These are phyloP conservation scores for Globisporangium canariense DNA, from an alignment of 352 stramenopile genomes.

Conservation along the genomic window DNA sequence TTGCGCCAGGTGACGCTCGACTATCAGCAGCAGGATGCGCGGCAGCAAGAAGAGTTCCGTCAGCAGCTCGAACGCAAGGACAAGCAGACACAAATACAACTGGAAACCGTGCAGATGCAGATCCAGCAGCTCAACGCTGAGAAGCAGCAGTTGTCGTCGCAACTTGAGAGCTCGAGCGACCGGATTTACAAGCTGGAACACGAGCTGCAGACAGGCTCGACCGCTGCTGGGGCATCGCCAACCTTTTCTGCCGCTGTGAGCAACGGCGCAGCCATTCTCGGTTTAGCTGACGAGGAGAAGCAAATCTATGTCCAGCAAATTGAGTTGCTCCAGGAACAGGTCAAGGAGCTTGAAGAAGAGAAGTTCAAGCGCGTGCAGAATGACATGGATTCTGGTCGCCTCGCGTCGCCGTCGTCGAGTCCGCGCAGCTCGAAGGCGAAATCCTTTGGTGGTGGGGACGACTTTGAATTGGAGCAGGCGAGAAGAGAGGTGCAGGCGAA, in stretches of 20 bases:
- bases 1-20: constrained; percentile 29
- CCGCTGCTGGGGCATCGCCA: background rate
- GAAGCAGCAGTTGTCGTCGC: constrained; percentile 23
- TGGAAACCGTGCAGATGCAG: constrained; percentile 31
- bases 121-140: constrained; percentile 23
- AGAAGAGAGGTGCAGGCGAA: constrained; percentile 24
- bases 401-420: constrained; percentile 24
- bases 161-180: constrained; percentile 28
- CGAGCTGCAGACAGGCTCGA: constrained; percentile 14
- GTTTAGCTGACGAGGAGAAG: constrained; percentile 46
- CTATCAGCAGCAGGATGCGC: constrained; percentile 27
- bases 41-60: constrained; percentile 30
- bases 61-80: constrained; percentile 33
- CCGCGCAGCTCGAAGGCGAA: constrained; percentile 15
- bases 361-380: constrained; percentile 49
- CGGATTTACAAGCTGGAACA: constrained; percentile 35
- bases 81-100: constrained; percentile 31
- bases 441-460: constrained; percentile 7
- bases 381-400: constrained; percentile 26
- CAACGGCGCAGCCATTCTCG: constrained; percentile 12
- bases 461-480: constrained; percentile 14
- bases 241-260: constrained; percentile 2
- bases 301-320: constrained; percentile 54
- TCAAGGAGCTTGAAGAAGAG: constrained; percentile 50
- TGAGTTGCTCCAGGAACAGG: constrained; percentile 45